Conservation (phyloP, 441 rosid species). For the Lepidium campestre region DNA sequence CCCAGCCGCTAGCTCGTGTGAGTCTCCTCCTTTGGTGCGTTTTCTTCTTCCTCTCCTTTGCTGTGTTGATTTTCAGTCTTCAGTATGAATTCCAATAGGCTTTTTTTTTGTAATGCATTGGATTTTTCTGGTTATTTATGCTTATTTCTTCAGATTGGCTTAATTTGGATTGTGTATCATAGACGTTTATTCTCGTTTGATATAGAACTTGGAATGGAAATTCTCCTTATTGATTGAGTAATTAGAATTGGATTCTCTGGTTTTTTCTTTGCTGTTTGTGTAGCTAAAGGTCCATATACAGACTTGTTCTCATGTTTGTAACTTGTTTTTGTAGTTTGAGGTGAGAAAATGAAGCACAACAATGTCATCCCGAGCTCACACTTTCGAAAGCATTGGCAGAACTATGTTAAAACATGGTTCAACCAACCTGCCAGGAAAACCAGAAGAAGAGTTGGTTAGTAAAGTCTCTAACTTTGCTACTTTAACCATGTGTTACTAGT, state of each 20-base stretch:
- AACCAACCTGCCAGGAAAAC: slow-evolving; percentile 83
- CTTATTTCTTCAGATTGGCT: background rate
- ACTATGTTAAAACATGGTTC: slow-evolving; percentile 84
- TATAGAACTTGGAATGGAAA: too few species aligned
- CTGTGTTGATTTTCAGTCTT: background rate
- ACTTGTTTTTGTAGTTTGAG: background rate
- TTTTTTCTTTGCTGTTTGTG: background rate
- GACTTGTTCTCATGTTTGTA: background rate
- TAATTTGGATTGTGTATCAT: background rate
- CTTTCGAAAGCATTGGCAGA: slow-evolving; percentile 86
- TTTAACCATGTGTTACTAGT: background rate
- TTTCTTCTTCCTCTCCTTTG: too few species aligned
- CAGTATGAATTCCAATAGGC: background rate
- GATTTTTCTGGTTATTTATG: background rate
- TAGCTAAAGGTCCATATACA: background rate
- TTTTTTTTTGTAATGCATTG: background rate
- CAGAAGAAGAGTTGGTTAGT: slow-evolving; percentile 64
- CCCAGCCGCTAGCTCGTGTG: too few species aligned
- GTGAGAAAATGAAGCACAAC: slow-evolving; percentile 56
- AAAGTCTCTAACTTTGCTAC: background rate
- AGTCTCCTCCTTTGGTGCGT: too few species aligned
- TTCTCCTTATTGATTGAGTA: background rate
- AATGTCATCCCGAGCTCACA: slow-evolving; percentile 62
- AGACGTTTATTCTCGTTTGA: background rate
- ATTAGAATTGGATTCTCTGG: background rate